Conservation (phyloP, 108 stramenopile genomes). For the Discostella pseudostelligera region DNA sequence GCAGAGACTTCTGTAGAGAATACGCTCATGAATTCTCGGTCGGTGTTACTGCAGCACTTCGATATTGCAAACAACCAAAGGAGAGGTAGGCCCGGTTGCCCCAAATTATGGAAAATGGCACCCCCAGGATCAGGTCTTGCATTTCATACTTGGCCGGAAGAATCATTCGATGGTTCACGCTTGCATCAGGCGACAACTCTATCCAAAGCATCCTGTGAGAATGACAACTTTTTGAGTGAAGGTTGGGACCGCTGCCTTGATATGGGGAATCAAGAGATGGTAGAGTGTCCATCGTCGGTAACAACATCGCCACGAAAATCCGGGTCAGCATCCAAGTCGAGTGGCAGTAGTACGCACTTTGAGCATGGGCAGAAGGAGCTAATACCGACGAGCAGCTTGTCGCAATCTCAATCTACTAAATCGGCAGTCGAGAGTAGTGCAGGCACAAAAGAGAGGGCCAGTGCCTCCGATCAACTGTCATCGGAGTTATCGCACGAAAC, state of each 20-base stretch:
- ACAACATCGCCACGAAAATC: constrained; percentile 13
- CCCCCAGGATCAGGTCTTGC: constrained; percentile 14
- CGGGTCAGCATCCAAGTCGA: constrained; percentile 20
- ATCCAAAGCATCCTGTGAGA: not conserved
- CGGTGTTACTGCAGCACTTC: constrained; percentile 11
- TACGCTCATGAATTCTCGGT: constrained; percentile 15
- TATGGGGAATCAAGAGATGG: not conserved
- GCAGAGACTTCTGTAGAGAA: constrained; percentile 6
- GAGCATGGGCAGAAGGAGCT: constrained; percentile 30
- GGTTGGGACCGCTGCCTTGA: constrained; percentile 31
- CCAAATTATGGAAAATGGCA: constrained; percentile 4
- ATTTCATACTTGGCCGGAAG: not conserved
- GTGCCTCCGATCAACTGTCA: not conserved
- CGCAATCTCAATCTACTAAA: too few species aligned
- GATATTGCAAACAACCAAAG: constrained; percentile 8
- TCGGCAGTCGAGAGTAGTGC: constrained; percentile 7
- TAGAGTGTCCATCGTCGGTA: constrained; percentile 1
- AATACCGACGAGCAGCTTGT: not conserved
- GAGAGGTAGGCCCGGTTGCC: not conserved
- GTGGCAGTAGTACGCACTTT: constrained; percentile 17
- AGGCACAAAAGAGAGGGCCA: not conserved
- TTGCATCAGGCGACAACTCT: not conserved
- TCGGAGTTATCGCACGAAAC: not conserved
- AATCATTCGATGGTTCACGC: not conserved
- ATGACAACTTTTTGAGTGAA: constrained; percentile 4